Conservation (phyloP, 345 rosid species). For the Acer yangbiense region DNA sequence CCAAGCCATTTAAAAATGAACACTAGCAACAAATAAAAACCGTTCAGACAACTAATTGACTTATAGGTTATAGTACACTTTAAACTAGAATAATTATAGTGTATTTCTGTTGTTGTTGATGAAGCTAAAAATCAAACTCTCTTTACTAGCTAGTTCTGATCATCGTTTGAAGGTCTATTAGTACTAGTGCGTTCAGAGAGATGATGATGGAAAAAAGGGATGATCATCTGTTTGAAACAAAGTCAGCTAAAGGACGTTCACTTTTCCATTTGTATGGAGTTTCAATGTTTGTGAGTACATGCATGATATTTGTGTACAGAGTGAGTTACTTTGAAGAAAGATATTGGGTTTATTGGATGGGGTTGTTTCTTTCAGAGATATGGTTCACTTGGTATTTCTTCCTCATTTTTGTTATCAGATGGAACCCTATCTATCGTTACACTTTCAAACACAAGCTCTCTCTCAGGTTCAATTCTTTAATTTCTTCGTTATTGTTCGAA, state of each 20-base stretch:
- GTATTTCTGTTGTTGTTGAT: too few relatives aligned
- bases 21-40: too few relatives aligned
- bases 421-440: conserved; percentile 7
- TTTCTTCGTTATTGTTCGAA: too few relatives aligned
- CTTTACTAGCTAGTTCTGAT: neutral
- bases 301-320: conserved; percentile 21
- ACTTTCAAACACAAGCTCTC: conserved; percentile 29
- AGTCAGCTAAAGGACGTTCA: conserved; percentile 9
- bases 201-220: neutral
- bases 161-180: neutral
- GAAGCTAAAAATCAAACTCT: neutral
- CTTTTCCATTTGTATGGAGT: conserved; percentile 5
- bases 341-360: conserved; percentile 22
- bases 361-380: conserved; percentile 26
- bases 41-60: too few relatives aligned
- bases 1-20: too few relatives aligned
- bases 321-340: neutral
- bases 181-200: neutral
- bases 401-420: conserved; percentile 17
- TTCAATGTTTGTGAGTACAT: conserved; percentile 16
- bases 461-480: neutral
- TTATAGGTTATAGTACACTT: too few relatives aligned
- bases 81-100: too few relatives aligned
- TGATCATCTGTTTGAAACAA: conserved; percentile 28
- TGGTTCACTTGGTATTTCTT: conserved; percentile 24